These are phyloP conservation scores for Kwoniella pini DNA, from an alignment of 768 basidiomycete species.

Conservation along the genomic window DNA sequence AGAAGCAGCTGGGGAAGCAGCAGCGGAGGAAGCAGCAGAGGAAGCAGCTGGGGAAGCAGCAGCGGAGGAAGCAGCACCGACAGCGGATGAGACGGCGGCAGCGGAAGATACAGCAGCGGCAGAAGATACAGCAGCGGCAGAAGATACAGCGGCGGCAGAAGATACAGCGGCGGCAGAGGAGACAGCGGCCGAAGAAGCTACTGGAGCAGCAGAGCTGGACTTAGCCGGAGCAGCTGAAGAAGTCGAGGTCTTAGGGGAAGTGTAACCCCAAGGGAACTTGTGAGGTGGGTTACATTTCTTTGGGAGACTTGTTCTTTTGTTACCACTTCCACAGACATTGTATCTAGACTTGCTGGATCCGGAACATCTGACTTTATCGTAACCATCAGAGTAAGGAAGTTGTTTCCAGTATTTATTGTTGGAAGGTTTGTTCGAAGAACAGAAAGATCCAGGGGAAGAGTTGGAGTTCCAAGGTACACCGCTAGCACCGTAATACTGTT, in stretches of 20 bases:
- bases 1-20: conserved; percentile 10
- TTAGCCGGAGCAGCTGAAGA: conserved; percentile 11
- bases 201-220: neutral
- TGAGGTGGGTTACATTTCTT: conserved; percentile 32
- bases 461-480: conserved; percentile 29
- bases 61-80: conserved; percentile 2
- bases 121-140: conserved; percentile 5
- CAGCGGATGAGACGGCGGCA: neutral
- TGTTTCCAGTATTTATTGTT: conserved; percentile 25
- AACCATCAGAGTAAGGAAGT: conserved; percentile 29
- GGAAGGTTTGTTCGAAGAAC: conserved; percentile 29
- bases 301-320: conserved; percentile 26
- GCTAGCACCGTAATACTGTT: conserved; percentile 29
- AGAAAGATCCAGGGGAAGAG: conserved; percentile 33
- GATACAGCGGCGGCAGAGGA: conserved; percentile 2
- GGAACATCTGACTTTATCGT: conserved; percentile 25
- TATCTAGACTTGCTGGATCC: conserved; percentile 3
- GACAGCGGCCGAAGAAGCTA: conserved; percentile 12
- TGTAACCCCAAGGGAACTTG: conserved; percentile 10
- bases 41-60: conserved; percentile 3
- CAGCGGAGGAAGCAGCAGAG: conserved; percentile 6
- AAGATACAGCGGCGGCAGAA: conserved; percentile 13
- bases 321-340: conserved; percentile 34
- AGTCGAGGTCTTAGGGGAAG: neutral
- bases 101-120: conserved; percentile 4